Conservation (phyloP, 371 early-diverging fungal species). For the Mortierella sp. region DNA sequence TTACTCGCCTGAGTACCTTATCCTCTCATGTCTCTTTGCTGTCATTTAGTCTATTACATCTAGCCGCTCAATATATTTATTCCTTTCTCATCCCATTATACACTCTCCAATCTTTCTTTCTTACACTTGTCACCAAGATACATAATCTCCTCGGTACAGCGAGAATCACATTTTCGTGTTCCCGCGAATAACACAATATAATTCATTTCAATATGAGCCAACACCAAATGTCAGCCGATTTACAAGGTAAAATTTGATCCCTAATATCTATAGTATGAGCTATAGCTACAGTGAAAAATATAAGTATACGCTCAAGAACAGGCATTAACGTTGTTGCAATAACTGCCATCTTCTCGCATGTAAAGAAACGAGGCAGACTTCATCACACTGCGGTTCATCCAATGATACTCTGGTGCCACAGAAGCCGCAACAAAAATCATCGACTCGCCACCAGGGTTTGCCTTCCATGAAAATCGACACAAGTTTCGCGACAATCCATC, state of each 20-base stretch:
- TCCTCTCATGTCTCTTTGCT: neutral
- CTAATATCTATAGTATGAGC: neutral
- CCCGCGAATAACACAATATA: neutral
- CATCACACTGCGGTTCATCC: neutral
- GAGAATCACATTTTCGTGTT: neutral
- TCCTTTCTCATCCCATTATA: neutral
- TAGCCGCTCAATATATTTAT: too few relatives aligned
- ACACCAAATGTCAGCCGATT: neutral
- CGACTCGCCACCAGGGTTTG: neutral
- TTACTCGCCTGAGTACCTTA: neutral
- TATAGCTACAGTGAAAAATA: neutral
- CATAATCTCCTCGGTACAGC: neutral
- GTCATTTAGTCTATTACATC: too few relatives aligned
- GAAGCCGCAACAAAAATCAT: neutral
- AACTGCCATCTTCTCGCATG: neutral
- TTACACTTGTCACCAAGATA: neutral
- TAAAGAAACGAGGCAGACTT: neutral
- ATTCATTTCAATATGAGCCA: neutral
- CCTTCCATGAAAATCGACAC: constrained; percentile 18
- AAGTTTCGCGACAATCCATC: neutral
- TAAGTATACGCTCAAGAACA: neutral
- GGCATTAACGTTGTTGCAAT: neutral
- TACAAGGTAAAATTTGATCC: neutral
- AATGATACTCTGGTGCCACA: neutral
- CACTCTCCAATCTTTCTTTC: neutral